Base-by-base conservation (phyloP, 108 stramenopile species). In the Aurantiochytrium sp. region DNA sequence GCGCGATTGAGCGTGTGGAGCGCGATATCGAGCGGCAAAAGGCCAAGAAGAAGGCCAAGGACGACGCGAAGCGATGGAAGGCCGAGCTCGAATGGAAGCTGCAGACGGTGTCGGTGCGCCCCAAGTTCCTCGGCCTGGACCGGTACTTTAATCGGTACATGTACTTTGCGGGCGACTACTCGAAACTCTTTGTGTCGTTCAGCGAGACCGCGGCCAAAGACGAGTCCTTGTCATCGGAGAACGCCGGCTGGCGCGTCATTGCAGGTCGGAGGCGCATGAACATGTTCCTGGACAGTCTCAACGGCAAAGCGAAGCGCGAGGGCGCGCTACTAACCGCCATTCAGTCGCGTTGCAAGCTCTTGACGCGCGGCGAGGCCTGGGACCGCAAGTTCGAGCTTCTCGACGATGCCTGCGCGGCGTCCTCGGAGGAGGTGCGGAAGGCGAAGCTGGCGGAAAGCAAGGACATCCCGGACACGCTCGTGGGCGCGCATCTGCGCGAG, bases 1-100 rank as follows among this genome's bases (percentile, higher is more conserved):
- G 73, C 39, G 73, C 73, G 73, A 81, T 81, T 48, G 73, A 81
- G 45, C 73, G 73, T 24, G 73, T 81, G 73, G 73, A 81, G 45
- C 39, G 45, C 27, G 73, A 81, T 81, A 48, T 81, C 27, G 73
- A 81, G 30, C 39, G 45, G 39, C 73, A 81, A 30, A 81, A 81
- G 73, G n/a, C 39, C 6, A 81, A 81, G 39, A 81, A 81, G 73
- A 41, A 81, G 24, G n/a, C n/a, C 27, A 81, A 81, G 45, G 73
- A 81, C 24, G 73, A 81, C 27, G 73, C 73, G 4, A 81, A 48
- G 73, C 73, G 73, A 12, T 81, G 73, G 73, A 81, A 81, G 73
- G 45, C 73, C 39, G 73, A 81, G 45, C 39, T 81, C 10, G 73
- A 81, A 24, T 81, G 39, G 42, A 81, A 81, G 45, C 4, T 81